phyloP scores from a whole-genome alignment of 2,329 filamentous ascomycete species.

The Pestalotiopsis sp. region DNA sequence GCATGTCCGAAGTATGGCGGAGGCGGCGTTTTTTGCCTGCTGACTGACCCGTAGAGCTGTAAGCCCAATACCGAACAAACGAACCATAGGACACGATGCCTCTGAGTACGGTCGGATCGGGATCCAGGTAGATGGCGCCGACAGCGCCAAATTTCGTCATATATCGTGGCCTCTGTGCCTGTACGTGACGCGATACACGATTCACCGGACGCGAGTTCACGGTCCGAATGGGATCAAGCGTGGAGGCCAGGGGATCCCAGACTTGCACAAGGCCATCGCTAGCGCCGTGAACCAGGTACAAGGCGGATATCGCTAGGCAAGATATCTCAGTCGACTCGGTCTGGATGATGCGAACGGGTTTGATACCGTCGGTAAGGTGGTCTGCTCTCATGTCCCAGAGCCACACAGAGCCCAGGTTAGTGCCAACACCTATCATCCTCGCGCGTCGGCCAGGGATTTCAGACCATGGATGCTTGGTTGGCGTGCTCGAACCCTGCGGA shows the following conservation, averaged over 20 bases:
- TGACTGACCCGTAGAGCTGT: slow-evolving; percentile 79
- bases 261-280: slow-evolving; percentile 94
- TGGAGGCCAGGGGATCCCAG: slow-evolving; percentile 93
- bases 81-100: slow-evolving; percentile 87
- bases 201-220: slow-evolving; percentile 84
- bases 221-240: slow-evolving; percentile 75
- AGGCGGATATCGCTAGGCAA: slow-evolving; percentile 76
- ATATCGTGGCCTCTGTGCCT: slow-evolving; percentile 55
- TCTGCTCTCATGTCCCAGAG: slow-evolving; percentile 83
- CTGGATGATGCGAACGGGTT: slow-evolving; percentile 78
- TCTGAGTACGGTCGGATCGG: slow-evolving; percentile 81
- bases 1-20: slow-evolving; percentile 62
- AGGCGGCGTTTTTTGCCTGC: slow-evolving; percentile 77
- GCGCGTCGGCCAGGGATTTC: slow-evolving; percentile 86
- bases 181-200: slow-evolving; percentile 74
- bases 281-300: slow-evolving; percentile 90
- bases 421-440: slow-evolving; percentile 80
- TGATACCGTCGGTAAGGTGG: slow-evolving; percentile 58
- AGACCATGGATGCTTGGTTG: slow-evolving; percentile 38
- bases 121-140: slow-evolving; percentile 82
- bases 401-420: slow-evolving; percentile 72
- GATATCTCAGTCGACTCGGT: slow-evolving; percentile 90
- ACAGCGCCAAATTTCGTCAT: slow-evolving; percentile 77
- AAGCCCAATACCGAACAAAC: slow-evolving; percentile 90
- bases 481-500: slow-evolving; percentile 52